Evolutionary conservation across 768 basidiomycete species (phyloP).

Genomic region (Dendrothele bispora): DNA sequence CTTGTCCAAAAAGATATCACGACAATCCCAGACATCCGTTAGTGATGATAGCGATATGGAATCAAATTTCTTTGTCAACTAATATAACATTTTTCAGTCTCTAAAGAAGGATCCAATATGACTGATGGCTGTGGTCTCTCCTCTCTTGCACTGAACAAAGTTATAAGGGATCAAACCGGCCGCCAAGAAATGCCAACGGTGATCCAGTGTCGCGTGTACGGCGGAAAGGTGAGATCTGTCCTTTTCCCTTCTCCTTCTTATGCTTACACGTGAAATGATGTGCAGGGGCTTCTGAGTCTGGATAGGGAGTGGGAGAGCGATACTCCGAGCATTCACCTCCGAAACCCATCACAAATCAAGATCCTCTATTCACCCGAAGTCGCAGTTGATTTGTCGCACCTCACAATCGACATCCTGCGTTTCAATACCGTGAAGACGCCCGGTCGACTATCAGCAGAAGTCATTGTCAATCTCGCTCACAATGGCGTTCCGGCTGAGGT

Average conservation of each 20-base stretch:
- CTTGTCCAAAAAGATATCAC: conserved; percentile 37
- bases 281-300: conserved; percentile 33
- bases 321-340: conserved; percentile 25
- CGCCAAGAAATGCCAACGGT: conserved; percentile 41
- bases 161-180: conserved; percentile 32
- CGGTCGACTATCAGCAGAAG: conserved; percentile 39
- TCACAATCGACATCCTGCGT: conserved; percentile 53
- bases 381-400: conserved; percentile 39
- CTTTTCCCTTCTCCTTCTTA: not conserved
- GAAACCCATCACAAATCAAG: conserved; percentile 44
- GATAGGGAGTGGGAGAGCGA: conserved; percentile 16
- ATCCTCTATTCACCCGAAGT: conserved; percentile 35
- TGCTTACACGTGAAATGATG: not conserved
- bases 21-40: conserved; percentile 49
- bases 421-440: conserved; percentile 33
- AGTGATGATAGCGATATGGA: too few relatives aligned
- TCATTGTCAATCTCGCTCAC: conserved; percentile 44
- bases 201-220: conserved; percentile 49
- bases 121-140: conserved; percentile 57
- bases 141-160: conserved; percentile 34
- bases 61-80: too few relatives aligned
- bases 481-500: conserved; percentile 38
- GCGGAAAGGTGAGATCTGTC: conserved; percentile 39
- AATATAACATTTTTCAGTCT: too few relatives aligned
- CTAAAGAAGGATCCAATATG: conserved; percentile 39